Conservation (phyloP, 805 yeast genomes). For the Candida endomychidarum region DNA sequence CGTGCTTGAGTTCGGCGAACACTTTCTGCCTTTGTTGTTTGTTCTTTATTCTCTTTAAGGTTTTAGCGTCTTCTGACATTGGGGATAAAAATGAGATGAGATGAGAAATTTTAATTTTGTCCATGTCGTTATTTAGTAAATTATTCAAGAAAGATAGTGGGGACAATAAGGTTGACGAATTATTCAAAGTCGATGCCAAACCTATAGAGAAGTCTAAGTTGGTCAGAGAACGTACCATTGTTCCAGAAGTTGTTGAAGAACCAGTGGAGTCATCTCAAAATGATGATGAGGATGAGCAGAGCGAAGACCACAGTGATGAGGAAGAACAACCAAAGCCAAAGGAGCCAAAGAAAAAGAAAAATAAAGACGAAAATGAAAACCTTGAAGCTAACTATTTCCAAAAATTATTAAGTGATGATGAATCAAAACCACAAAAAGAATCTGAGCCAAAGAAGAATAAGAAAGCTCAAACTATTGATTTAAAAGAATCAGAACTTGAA, state of each 20-base stretch:
- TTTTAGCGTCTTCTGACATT: constrained; percentile 23
- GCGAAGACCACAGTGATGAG: background rate
- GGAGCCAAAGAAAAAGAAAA: constrained; percentile 11
- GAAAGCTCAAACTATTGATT: constrained; percentile 52
- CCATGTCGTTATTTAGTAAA: constrained; percentile 36
- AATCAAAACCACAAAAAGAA: constrained; percentile 15
- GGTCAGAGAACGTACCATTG: constrained; percentile 20
- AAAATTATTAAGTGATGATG: constrained; percentile 15
- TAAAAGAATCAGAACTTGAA: constrained; percentile 69
- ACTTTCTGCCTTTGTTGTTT: constrained; percentile 79
- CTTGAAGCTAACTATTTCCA: constrained; percentile 17
- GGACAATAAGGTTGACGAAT: constrained; percentile 29
- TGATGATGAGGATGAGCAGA: constrained; percentile 21
- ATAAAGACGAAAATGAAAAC: constrained; percentile 13
- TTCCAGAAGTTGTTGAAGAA: constrained; percentile 14
- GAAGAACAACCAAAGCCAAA: constrained; percentile 18
- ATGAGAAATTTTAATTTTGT: constrained; percentile 14
- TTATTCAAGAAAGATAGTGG: constrained; percentile 30
- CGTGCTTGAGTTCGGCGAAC: constrained; percentile 70
- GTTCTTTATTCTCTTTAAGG: constrained; percentile 56
- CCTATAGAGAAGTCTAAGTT: constrained; percentile 45
- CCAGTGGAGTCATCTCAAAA: constrained; percentile 24
- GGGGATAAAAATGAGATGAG: constrained; percentile 9
- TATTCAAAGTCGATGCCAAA: constrained; percentile 31
- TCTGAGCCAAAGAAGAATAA: constrained; percentile 15